Base-by-base conservation (phyloP, 129 eudicot genomes). In the Oenanthe sinensis region DNA sequence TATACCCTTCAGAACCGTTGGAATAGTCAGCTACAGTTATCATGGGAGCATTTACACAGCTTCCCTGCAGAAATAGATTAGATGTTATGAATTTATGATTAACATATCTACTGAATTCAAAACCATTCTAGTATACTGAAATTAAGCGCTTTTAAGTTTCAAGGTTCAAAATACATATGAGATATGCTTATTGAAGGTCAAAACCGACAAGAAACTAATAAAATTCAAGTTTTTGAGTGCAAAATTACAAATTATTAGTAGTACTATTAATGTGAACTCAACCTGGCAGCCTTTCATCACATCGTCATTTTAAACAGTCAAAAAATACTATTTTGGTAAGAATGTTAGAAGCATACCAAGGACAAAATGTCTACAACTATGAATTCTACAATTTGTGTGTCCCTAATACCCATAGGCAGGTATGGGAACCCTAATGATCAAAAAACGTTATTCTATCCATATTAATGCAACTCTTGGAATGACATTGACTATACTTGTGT, bases 11-110 rank as follows among this genome's bases (percentile, higher is more conserved):
- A 24, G 99, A 96, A 74, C 99, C 99, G 77, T 83, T 92, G 48
- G 99, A 96, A 80, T 96, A 96, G 86, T 96, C 99, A 33, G 99
- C 99, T 24, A 96, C 97, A 12, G 99, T 90, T 40, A 96, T 96
- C 99, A 96, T 96, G 48, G 99, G 99, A 84, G 99, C 99, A 92
- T 96, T 96, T 63, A 96, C 99, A 80, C 99, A 96, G 55, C 89
- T 88, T 70, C 99, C 99, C 99, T 96, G 89, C 71, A 70, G 40
- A 67, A 76, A 17, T 20, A 33, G 13, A 63, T 15, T 15, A 58
- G 42, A 30, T 67, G 6, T 67, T 30, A 30, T 30, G 17, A 67
- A 13, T 42, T 67, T 30, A 67, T 30, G 17, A 67, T 30, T 43
- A 67, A 60, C 2, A 65, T 12, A 33, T 28, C 42, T 15, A 30